These are phyloP conservation scores for Luvunga scandens DNA, from an alignment of 345 rosid genomes.

Conservation along the genomic window DNA sequence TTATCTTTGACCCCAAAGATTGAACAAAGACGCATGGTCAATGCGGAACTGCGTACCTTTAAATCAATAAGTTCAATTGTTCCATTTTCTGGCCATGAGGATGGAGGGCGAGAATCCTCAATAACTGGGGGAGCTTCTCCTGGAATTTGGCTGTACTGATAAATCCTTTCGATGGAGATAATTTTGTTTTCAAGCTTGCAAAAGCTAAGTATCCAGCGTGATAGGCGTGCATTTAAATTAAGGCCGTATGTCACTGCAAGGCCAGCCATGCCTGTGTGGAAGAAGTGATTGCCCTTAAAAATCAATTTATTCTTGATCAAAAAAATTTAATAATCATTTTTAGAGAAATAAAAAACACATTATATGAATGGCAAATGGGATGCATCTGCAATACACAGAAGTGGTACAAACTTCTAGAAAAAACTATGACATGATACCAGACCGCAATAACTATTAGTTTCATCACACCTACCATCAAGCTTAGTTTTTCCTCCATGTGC, in stretches of 20 bases:
- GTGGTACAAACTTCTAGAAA: background rate
- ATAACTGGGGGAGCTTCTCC: conserved; percentile 72
- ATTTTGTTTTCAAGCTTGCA: conserved; percentile 99
- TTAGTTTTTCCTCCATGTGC: background rate
- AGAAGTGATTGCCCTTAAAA: conserved; percentile 21
- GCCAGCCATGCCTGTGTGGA: conserved; percentile 93
- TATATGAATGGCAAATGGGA: background rate
- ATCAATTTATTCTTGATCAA: background rate
- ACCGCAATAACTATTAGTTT: background rate
- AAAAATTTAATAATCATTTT: background rate
- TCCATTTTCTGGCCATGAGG: conserved; percentile 90
- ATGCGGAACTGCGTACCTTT: conserved; percentile 49
- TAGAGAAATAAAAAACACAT: background rate
- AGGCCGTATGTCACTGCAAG: conserved; percentile 99
- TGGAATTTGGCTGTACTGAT: conserved; percentile 88
- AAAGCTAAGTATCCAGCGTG: conserved; percentile 99
- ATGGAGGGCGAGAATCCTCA: conserved; percentile 66
- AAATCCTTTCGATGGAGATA: conserved; percentile 93
- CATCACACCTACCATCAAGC: background rate
- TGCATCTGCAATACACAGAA: background rate
- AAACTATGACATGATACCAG: background rate
- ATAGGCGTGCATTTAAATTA: conserved; percentile 91
- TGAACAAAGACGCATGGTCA: background rate
- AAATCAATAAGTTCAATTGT: conserved; percentile 76
- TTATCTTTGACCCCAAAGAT: background rate